Conservation (phyloP, 2,329 filamentous ascomycete genomes). For the Xylariaceae sp. region DNA sequence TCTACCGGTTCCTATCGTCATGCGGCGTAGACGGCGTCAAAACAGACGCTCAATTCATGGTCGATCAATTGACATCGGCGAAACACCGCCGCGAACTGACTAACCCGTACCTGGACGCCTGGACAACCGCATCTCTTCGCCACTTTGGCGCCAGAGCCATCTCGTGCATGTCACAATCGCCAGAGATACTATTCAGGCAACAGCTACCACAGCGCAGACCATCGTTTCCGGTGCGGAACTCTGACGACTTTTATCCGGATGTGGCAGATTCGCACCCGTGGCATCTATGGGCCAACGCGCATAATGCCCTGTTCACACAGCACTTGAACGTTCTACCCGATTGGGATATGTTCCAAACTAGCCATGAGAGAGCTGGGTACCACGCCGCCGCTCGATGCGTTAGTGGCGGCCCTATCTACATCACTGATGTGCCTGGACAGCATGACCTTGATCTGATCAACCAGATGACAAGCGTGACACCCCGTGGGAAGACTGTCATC, state of each 20-base stretch:
- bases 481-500: slow-evolving; percentile 68
- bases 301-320: slow-evolving; percentile 77
- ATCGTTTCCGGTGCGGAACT: slow-evolving; percentile 73
- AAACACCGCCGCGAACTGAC: slow-evolving; percentile 66
- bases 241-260: slow-evolving; percentile 86
- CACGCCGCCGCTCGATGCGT: slow-evolving; percentile 88
- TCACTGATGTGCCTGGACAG: slow-evolving; percentile 81
- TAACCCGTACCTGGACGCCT: slow-evolving; percentile 75
- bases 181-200: slow-evolving; percentile 78
- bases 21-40: slow-evolving; percentile 83
- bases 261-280: slow-evolving; percentile 77
- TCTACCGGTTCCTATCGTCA: slow-evolving; percentile 73
- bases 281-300: slow-evolving; percentile 93
- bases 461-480: slow-evolving; percentile 74
- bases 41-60: slow-evolving; percentile 85
- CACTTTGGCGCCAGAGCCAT: slow-evolving; percentile 75
- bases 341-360: slow-evolving; percentile 66
- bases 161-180: slow-evolving; percentile 91
- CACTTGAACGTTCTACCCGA: slow-evolving; percentile 85
- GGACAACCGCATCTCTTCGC: slow-evolving; percentile 70
- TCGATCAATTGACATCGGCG: slow-evolving; percentile 69
- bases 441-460: slow-evolving; percentile 71
- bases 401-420: slow-evolving; percentile 87
- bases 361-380: slow-evolving; percentile 66
- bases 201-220: slow-evolving; percentile 74